Conservation (phyloP, 805 yeast species). For the Wickerhamomyces tratensis region DNA sequence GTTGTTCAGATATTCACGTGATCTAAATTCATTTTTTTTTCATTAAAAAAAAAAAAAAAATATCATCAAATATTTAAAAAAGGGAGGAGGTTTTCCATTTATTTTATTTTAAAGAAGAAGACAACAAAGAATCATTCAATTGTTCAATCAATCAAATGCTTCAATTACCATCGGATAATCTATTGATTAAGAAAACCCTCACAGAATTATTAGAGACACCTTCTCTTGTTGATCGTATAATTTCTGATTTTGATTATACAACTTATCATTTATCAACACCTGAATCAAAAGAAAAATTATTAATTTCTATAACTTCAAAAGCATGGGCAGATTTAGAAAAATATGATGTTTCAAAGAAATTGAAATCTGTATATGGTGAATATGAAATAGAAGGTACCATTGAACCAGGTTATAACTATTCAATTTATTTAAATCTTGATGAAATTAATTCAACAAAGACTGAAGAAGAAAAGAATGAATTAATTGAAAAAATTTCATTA, state of each 20-base stretch:
- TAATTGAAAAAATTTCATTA: constrained; percentile 59
- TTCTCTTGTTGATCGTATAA: constrained; percentile 66
- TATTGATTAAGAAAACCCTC: constrained; percentile 73
- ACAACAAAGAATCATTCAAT: too few species aligned
- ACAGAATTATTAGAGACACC: constrained; percentile 56
- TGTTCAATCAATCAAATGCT: constrained; percentile 41
- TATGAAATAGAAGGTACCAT: constrained; percentile 24
- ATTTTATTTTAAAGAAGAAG: too few species aligned
- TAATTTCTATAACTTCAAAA: constrained; percentile 63
- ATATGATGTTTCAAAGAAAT: constrained; percentile 52
- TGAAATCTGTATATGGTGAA: constrained; percentile 40
- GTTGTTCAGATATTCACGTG: too few species aligned
- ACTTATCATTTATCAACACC: constrained; percentile 91
- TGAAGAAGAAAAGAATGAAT: constrained; percentile 38
- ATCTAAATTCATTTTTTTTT: too few species aligned
- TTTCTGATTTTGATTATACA: constrained; percentile 94
- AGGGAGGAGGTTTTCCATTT: too few species aligned
- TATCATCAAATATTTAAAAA: too few species aligned
- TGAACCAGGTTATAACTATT: constrained; percentile 78
- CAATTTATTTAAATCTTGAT: constrained; percentile 57
- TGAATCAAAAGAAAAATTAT: constrained; percentile 52
- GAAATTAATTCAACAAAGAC: constrained; percentile 23
- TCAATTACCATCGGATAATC: constrained; percentile 76
- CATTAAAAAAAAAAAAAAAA: too few species aligned
- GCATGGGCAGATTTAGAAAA: constrained; percentile 66